Evolutionary conservation across 331 rosid species (phyloP).

Genomic region (Saraca asoca): DNA sequence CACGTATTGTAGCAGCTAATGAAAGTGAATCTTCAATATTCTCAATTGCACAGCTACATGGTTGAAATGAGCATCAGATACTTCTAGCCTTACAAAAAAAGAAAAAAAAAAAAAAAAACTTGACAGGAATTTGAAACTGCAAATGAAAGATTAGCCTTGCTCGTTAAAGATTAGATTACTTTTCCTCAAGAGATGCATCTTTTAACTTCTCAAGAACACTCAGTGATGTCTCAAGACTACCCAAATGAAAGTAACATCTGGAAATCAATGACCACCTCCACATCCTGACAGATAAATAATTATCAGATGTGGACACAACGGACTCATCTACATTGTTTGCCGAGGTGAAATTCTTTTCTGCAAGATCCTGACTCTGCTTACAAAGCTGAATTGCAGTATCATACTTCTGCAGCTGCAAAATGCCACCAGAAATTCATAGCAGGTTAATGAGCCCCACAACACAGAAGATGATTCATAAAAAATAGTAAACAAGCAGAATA

Average conservation of each 20-base stretch:
- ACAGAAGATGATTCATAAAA: slow-evolving; percentile 14
- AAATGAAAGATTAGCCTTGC: slow-evolving; percentile 33
- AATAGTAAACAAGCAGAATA: slow-evolving; percentile 1
- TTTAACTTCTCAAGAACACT: slow-evolving; percentile 65
- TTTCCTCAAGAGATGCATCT: slow-evolving; percentile 46
- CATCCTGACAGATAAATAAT: slow-evolving; percentile 44
- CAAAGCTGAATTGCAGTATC: slow-evolving; percentile 76
- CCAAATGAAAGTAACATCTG: slow-evolving; percentile 81
- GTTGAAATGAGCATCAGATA: slow-evolving; percentile 39
- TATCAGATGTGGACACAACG: slow-evolving; percentile 40
- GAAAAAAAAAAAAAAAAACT: too few relatives aligned
- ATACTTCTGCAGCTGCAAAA: slow-evolving; percentile 68
- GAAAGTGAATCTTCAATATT: slow-evolving; percentile 46
- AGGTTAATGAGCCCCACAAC: slow-evolving; percentile 34
- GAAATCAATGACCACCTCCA: slow-evolving; percentile 91
- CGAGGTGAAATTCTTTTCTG: slow-evolving; percentile 62
- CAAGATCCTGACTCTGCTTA: slow-evolving; percentile 67
- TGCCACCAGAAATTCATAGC: slow-evolving; percentile 34
- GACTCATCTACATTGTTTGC: slow-evolving; percentile 31
- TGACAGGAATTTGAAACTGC: slow-evolving; percentile 16
- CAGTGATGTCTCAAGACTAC: slow-evolving; percentile 84
- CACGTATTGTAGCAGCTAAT: slow-evolving; percentile 63
- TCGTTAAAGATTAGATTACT: slow-evolving; percentile 47
- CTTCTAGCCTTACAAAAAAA: slow-evolving; percentile 32
- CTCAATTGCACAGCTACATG: slow-evolving; percentile 50